Conservation (phyloP, 345 rosid species). For the Aquilaria yunnanensis region DNA sequence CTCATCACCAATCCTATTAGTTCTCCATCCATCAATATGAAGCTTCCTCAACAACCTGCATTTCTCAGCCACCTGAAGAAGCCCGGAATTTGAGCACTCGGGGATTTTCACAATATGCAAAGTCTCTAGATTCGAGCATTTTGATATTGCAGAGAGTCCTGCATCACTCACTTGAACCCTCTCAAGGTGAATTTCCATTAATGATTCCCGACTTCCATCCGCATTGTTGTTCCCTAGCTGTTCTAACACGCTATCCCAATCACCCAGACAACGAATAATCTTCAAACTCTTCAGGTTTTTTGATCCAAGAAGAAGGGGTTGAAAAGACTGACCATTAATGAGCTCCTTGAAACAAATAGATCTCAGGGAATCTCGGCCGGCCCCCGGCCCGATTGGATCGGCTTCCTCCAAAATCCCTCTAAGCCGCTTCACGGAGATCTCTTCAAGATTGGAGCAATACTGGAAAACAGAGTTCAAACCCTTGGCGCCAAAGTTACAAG, state of each 20-base stretch:
- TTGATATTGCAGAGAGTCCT: constrained; percentile 53
- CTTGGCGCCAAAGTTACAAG: constrained; percentile 65
- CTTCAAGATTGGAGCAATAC: constrained; percentile 40
- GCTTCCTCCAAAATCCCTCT: constrained; percentile 38
- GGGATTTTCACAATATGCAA: constrained; percentile 69
- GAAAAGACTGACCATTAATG: constrained; percentile 55
- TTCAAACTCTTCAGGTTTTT: constrained; percentile 44
- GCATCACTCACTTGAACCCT: constrained; percentile 69
- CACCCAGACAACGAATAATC: constrained; percentile 68
- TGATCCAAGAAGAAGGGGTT: constrained; percentile 36
- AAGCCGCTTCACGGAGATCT: constrained; percentile 47
- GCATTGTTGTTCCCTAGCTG: constrained; percentile 29
- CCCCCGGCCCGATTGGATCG: constrained; percentile 27
- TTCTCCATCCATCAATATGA: constrained; percentile 86
- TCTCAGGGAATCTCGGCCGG: constrained; percentile 31
- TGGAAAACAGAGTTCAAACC: constrained; percentile 55
- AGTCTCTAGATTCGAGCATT: constrained; percentile 54
- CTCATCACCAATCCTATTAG: constrained; percentile 79
- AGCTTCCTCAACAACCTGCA: constrained; percentile 74
- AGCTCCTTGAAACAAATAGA: constrained; percentile 67
- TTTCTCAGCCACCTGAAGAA: constrained; percentile 51
- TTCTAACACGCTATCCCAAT: constrained; percentile 57
- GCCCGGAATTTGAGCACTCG: constrained; percentile 69
- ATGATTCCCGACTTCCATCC: constrained; percentile 2
- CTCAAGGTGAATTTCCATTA: constrained; percentile 69